Evolutionary conservation across 352 stramenopile species (phyloP).

Genomic region (Phytophthora agathidicida): DNA sequence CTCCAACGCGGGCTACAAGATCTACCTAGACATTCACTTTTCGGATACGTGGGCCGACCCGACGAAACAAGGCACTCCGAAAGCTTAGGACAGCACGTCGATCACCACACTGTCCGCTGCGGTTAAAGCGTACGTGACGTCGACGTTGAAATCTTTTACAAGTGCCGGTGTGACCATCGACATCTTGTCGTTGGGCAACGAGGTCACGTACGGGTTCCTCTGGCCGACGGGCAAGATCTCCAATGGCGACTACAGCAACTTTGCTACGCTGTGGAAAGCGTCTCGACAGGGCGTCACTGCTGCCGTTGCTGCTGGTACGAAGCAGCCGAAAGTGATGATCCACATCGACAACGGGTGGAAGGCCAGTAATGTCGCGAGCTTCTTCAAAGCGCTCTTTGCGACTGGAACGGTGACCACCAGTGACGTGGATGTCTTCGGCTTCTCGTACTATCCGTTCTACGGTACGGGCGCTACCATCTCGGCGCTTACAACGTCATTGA

Average conservation of each 20-base stretch:
- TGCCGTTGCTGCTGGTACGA: slow-evolving; percentile 28
- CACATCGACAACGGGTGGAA: slow-evolving; percentile 46
- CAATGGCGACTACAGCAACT: slow-evolving; percentile 35
- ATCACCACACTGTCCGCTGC: slow-evolving; percentile 21
- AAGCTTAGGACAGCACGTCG: slow-evolving; percentile 29
- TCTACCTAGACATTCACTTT: slow-evolving; percentile 49
- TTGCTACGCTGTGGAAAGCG: slow-evolving; percentile 36
- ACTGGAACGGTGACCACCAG: slow-evolving; percentile 30
- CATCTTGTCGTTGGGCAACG: slow-evolving; percentile 39
- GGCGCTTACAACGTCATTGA: slow-evolving; percentile 35
- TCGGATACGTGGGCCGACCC: slow-evolving; percentile 45
- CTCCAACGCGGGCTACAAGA: slow-evolving; percentile 39
- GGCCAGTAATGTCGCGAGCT: slow-evolving; percentile 27
- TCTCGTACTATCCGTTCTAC: slow-evolving; percentile 49
- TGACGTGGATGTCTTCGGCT: slow-evolving; percentile 41
- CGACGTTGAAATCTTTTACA: slow-evolving; percentile 38
- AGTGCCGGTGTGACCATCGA: slow-evolving; percentile 34
- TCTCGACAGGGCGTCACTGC: slow-evolving; percentile 33
- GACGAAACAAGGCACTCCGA: slow-evolving; percentile 28
- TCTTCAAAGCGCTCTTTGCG: slow-evolving; percentile 38
- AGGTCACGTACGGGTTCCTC: slow-evolving; percentile 40
- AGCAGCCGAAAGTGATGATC: slow-evolving; percentile 43
- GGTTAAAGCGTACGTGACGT: slow-evolving; percentile 36
- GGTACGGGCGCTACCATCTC: slow-evolving; percentile 33
- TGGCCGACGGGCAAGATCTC: slow-evolving; percentile 30